Evolutionary conservation across 2,329 filamentous ascomycete species (phyloP).

Genomic region (Coniochaeta sp.): DNA sequence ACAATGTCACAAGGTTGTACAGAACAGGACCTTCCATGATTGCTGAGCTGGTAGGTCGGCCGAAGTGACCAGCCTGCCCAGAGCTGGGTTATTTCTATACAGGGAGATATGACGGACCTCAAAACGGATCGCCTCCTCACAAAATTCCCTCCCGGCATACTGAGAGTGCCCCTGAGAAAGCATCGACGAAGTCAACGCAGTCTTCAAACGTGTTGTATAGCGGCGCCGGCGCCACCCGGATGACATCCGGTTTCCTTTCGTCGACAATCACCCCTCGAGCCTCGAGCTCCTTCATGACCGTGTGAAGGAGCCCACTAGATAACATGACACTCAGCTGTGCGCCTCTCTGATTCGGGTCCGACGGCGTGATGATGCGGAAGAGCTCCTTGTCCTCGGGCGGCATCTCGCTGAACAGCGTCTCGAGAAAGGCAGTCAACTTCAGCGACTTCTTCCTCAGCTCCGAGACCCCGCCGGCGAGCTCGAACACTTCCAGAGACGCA

Average conservation of each 20-base stretch:
- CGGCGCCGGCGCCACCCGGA: constrained; percentile 66
- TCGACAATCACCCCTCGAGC: constrained; percentile 60
- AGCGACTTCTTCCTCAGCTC: constrained; percentile 59
- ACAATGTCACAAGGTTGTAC: not conserved
- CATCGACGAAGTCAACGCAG: constrained; percentile 47
- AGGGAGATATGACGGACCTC: not conserved
- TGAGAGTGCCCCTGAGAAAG: constrained; percentile 20
- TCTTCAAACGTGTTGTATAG: constrained; percentile 68
- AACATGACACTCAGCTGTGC: constrained; percentile 66
- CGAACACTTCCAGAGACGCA: constrained; percentile 65
- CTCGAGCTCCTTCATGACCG: constrained; percentile 54
- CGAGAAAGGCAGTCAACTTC: constrained; percentile 60
- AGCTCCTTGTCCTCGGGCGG: constrained; percentile 21
- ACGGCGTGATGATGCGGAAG: constrained; percentile 59
- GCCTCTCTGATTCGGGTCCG: constrained; percentile 54
- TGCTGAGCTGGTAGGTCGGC: not conserved
- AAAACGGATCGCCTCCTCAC: not conserved
- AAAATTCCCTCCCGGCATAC: constrained; percentile 4
- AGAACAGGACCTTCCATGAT: not conserved
- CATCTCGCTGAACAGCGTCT: constrained; percentile 43
- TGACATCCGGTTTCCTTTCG: constrained; percentile 67
- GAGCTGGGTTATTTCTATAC: not conserved
- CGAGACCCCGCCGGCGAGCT: constrained; percentile 51
- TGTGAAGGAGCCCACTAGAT: constrained; percentile 50
- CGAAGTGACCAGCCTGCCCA: not conserved